These are phyloP conservation scores for Cyphellophora attinorum DNA, from an alignment of 2,329 filamentous ascomycete species.

Conservation along the genomic window DNA sequence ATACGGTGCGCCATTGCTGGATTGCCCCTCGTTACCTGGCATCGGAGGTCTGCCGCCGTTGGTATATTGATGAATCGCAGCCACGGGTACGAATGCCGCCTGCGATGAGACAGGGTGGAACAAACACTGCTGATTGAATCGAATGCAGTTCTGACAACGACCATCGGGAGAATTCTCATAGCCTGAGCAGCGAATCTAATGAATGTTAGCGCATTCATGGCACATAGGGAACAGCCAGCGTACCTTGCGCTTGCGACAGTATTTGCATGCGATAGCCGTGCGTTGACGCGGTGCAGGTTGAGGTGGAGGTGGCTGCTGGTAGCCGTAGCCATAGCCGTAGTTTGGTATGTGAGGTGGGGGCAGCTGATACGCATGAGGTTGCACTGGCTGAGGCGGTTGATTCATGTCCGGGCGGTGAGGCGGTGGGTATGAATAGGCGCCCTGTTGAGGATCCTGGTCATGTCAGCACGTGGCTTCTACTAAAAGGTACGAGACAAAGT, in stretches of 20 bases:
- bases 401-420: conserved; percentile 27
- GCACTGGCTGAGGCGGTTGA: conserved; percentile 28
- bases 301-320: conserved; percentile 19
- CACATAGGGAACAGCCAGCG: conserved; percentile 10
- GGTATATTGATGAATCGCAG: conserved; percentile 53
- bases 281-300: conserved; percentile 40
- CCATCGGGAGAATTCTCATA: conserved; percentile 65
- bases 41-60: conserved; percentile 27
- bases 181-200: conserved; percentile 65
- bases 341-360: conserved; percentile 34
- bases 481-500: background rate
- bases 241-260: conserved; percentile 44
- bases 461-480: conserved; percentile 5
- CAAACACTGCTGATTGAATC: conserved; percentile 68
- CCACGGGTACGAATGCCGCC: conserved; percentile 63
- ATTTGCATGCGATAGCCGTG: conserved; percentile 43
- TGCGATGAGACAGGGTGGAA: conserved; percentile 68
- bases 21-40: conserved; percentile 19
- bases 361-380: conserved; percentile 30
- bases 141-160: conserved; percentile 61
- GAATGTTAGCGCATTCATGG: conserved; percentile 4
- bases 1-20: conserved; percentile 21
- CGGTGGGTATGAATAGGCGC: conserved; percentile 22
- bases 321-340: conserved; percentile 18
- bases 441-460: conserved; percentile 16